Evolutionary conservation across 2,329 filamentous ascomycete genomes (phyloP), one percentile per base, ranked within the genome.

Genomic region (Xylaria digitata): DNA sequence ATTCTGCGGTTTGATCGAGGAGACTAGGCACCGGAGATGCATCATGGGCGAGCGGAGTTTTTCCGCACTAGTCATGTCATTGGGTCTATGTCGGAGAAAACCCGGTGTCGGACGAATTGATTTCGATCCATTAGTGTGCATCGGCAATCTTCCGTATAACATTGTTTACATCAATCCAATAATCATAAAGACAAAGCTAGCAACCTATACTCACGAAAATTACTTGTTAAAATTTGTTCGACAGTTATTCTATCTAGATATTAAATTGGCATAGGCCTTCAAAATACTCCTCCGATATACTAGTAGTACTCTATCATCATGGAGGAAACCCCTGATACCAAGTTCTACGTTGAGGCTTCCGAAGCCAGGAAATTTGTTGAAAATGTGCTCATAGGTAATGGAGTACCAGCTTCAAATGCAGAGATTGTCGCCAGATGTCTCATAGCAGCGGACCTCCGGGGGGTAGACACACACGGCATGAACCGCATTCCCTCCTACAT

Each of bases 401-500:
- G 87, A 2, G 89, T 92, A 0, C 79, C 88, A 0, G 62, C 78
- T 0, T 76, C 82, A 2, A 86, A 92, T 70, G 90, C 92, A 17
- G 70, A 79, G 3, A 87, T 88, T 42, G 80, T 94, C 13, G 88
- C 91, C n/a, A 80, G 81, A 67, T 91, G 89, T 68, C 86, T 95
- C 1, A 84, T 94, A 0, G 86, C 87, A 42, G 92, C 92, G 13
- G 92, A 95, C 72, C 85, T 95, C 0, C 89, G 92, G 46, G 92
- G 92, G 56, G 89, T 94, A 30, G 92, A 95, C 75, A 93, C 91
- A 0, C 92, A 95, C 76, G 92, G 90, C 67, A 88, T 92, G 77
- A 93, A 92, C 77, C 88, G 92, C 6, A 88, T 95, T 46, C 91
- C 92, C 0, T 92, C 89, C 0, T 95, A 95, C 81, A 87, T 94